These are phyloP conservation scores for Epichloe elymi DNA, from an alignment of 2,329 filamentous ascomycete genomes.

Conservation along the genomic window DNA sequence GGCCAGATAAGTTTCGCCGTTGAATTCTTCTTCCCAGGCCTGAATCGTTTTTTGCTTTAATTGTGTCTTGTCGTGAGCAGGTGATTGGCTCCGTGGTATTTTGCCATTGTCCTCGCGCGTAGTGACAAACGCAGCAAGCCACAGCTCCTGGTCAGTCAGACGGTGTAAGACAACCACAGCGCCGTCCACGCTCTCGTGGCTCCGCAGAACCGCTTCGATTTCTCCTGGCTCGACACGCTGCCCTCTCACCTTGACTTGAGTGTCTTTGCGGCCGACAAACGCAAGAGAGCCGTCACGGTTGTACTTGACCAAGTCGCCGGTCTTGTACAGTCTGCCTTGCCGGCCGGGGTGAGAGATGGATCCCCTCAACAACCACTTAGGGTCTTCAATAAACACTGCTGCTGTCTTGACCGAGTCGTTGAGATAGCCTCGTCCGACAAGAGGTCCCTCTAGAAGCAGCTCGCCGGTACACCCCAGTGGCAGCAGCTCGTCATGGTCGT, in stretches of 20 bases:
- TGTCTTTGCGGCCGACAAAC: constrained; percentile 10
- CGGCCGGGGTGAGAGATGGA: neutral
- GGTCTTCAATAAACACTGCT: constrained; percentile 14
- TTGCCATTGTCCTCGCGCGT: no score
- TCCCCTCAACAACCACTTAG: constrained; percentile 8
- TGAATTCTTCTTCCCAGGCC: no score
- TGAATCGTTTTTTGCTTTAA: no score
- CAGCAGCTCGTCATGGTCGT: constrained; percentile 8
- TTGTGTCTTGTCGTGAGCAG: no score
- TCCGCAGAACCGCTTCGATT: no score
- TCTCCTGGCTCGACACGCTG: no score
- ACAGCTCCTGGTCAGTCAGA: no score
- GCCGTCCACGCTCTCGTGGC: no score
- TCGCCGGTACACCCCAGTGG: constrained; percentile 17
- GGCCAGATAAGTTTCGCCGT: no score
- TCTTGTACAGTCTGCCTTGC: constrained; percentile 8
- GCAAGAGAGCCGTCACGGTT: constrained; percentile 6
- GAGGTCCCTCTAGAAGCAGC: constrained; percentile 28
- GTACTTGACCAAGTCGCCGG: constrained; percentile 11
- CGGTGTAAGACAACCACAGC: no score
- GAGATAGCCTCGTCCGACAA: constrained; percentile 36
- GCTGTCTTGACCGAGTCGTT: constrained; percentile 22
- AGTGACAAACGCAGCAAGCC: no score
- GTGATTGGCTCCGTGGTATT: no score
- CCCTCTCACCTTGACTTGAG: neutral